A percentile compares a stretch with the other conserved stretches of the same genome.
Evolutionary conservation across 768 basidiomycete species (phyloP).

Genomic region (Suillus ampliporus): DNA sequence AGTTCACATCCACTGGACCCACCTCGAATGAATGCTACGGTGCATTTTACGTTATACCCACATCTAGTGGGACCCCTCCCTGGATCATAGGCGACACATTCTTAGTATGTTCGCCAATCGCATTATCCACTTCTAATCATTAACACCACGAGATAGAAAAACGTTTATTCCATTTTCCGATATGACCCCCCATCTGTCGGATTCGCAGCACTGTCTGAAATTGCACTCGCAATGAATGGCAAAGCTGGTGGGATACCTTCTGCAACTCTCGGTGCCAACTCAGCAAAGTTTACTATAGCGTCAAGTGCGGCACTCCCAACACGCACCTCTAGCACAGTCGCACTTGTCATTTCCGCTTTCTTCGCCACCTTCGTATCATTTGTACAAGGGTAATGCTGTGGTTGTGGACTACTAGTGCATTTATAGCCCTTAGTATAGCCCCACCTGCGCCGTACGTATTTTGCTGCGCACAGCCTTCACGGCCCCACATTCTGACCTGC

Average conservation of each 20-base stretch:
- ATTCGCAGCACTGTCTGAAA: slow-evolving; percentile 49
- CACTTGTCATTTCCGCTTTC: slow-evolving; percentile 17
- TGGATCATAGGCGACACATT: slow-evolving; percentile 96
- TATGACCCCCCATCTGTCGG: slow-evolving; percentile 55
- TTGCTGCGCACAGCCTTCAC: not conserved
- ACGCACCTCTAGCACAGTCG: slow-evolving; percentile 1
- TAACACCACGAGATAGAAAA: slow-evolving; percentile 44
- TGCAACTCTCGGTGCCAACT: slow-evolving; percentile 26
- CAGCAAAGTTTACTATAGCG: slow-evolving; percentile 17
- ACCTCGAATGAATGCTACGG: slow-evolving; percentile 70
- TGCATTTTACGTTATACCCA: slow-evolving; percentile 77
- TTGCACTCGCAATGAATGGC: slow-evolving; percentile 33
- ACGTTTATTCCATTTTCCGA: slow-evolving; percentile 59
- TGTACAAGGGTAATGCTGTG: not conserved
- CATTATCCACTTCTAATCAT: not conserved
- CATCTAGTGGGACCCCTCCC: slow-evolving; percentile 54
- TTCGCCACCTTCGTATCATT: slow-evolving; percentile 15
- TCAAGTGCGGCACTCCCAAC: slow-evolving; percentile 19
- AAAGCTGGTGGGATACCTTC: slow-evolving; percentile 25
- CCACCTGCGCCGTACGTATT: too few relatives aligned
- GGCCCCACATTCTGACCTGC: not conserved
- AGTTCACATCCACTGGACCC: slow-evolving; percentile 51
- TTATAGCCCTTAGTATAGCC: not conserved
- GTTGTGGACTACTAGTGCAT: not conserved
- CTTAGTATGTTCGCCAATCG: slow-evolving; percentile 42